A percentile compares a stretch with the other conserved stretches of the same genome.
phyloP scores from a whole-genome alignment of 2,329 filamentous ascomycete species.

The Cladosporium velox region DNA sequence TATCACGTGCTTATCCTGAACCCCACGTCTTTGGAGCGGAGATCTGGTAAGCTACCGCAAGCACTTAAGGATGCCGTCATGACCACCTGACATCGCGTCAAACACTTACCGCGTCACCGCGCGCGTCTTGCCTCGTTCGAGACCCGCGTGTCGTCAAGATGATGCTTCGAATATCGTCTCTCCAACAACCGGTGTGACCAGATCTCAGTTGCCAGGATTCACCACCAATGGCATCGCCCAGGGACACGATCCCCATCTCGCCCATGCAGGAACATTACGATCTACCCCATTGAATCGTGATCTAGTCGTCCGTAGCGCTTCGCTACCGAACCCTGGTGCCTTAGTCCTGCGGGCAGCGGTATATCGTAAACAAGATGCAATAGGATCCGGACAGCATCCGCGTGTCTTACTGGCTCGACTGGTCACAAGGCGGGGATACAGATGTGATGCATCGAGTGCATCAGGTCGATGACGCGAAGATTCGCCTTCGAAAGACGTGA shows the following conservation, averaged over 20 bases:
- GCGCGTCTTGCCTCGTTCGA: background rate
- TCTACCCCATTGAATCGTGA: background rate
- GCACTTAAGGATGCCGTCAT: background rate
- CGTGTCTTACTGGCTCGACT: background rate
- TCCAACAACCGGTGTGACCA: background rate
- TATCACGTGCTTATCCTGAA: background rate
- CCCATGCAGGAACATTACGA: background rate
- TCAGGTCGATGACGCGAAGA: background rate
- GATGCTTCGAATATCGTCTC: background rate
- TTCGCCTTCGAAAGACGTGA: background rate
- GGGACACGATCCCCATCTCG: background rate
- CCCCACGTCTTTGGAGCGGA: background rate
- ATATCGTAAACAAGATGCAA: background rate
- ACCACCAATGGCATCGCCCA: background rate
- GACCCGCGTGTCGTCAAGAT: constrained; percentile 4
- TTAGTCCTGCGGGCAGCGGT: background rate
- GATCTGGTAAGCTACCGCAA: background rate
- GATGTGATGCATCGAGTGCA: background rate
- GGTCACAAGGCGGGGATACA: background rate
- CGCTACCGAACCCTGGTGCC: constrained; percentile 1
- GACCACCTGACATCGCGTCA: constrained; percentile 7
- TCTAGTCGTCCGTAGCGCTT: background rate
- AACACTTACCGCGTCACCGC: background rate
- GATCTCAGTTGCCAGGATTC: background rate
- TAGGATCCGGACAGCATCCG: background rate